Conservation (phyloP, 129 eudicot species). For the Daucus carota region DNA sequence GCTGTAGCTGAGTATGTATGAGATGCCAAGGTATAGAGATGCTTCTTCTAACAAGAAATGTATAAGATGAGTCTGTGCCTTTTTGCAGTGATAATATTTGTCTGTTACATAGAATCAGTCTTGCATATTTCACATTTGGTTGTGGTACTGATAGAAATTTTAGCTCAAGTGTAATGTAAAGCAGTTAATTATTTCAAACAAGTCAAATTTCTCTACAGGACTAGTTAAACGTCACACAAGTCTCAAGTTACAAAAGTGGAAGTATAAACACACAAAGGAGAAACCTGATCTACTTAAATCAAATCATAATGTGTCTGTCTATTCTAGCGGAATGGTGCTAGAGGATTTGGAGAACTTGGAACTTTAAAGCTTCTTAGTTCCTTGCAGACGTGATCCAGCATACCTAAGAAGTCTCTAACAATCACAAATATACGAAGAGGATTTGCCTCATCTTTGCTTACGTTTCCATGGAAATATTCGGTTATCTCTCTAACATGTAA, state of each 20-base stretch:
- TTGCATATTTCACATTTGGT: no score
- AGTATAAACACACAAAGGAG: background rate
- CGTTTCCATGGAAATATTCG: background rate
- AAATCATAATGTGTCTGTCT: background rate
- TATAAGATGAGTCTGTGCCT: background rate
- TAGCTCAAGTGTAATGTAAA: no score
- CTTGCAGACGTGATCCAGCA: background rate
- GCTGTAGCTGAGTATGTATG: background rate
- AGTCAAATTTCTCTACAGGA: background rate
- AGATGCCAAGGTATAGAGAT: background rate
- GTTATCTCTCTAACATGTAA: conserved; percentile 18
- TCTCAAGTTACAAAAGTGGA: background rate
- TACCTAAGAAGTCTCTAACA: background rate
- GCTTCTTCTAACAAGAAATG: background rate
- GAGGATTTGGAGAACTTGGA: background rate
- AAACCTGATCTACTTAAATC: background rate
- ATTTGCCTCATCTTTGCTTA: conserved; percentile 1
- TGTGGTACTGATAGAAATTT: no score
- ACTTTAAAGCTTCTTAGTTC: background rate
- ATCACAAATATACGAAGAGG: background rate
- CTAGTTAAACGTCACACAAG: background rate
- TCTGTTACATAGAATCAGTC: background rate
- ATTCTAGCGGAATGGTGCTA: conserved; percentile 1
- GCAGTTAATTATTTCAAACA: background rate
- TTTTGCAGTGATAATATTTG: no score